Base-by-base conservation (phyloP, 1,284 basidiomycete genomes). In the Microbotryum violaceum region DNA sequence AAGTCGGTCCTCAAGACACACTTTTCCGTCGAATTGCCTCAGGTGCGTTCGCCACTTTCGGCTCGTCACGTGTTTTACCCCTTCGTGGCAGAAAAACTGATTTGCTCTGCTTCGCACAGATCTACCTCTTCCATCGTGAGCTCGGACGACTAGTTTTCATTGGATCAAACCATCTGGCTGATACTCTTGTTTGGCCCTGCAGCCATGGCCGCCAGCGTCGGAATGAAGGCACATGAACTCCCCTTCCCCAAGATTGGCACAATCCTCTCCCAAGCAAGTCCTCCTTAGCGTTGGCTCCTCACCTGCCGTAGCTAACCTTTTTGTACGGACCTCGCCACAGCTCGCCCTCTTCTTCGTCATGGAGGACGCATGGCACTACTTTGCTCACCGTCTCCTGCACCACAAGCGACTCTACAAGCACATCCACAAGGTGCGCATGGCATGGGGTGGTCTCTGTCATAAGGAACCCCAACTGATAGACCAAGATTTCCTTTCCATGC, bases 1-100 rank as follows among this genome's bases (percentile, higher is more conserved):
- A 94, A 92, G 78, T 85, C 87, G 72, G 94, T 98, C 33, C 82
- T 98, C 7, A 85, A 91, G 74, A 92, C 90, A 16, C 96, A 98
- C 77, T 96, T 98, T 75, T 94, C 92, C 46, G 87, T 97, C 69
- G 94, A 98, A 77, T 80, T 93, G 14, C 94, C 94, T 18, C 82
- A 84, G 65, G 89, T 91, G 69, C 69, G 85, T 63, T 16, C 7
- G 3, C 10, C 9, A 16, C 5, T 4, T 42, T 42, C 37, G 37
- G 42, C 29, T 31, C 14, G 25, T 37, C 48, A 29, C 56, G 23
- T 58, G 31, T 46, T 27, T 44, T 27, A 27, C 25, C 33, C 45
- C 20, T 9, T n/a, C 23, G 20, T 5, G 14, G 12, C 37, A 44
- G 14, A 27, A 21, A 7, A 21, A 8, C 23, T 29, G 25, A 25